Base-by-base conservation (phyloP, 768 basidiomycete genomes). In the Cubamyces lactineus region DNA sequence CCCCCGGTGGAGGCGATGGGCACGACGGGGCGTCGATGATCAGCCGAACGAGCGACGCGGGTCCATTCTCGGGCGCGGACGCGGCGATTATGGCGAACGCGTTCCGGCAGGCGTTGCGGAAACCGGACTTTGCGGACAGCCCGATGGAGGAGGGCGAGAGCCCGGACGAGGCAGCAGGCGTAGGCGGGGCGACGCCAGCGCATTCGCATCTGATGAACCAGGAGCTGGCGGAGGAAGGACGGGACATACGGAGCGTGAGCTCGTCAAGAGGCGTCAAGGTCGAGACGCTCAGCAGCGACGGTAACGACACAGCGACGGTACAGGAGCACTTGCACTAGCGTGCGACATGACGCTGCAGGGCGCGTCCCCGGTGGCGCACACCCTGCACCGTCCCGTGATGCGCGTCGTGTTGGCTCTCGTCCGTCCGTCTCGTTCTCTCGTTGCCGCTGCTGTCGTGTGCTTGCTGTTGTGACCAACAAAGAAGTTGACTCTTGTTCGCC, bases 81-180 rank as follows among this genome's bases (percentile, higher is more conserved):
- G 94, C 94, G 55, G 92, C 91, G 41, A 91, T 94, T 72, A 92
- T 96, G 86, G 93, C 94, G 42, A 88, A 93, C 77, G 94, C 94
- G 6, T 96, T 96, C 77, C 81, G 94, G 69, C 86, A 89, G 73
- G 91, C 90, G 66, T 78, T 96, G 70, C 82, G 94, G 72, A 94
- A 94, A 73, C 94, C 94, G 11, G 92, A 93, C 71, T 96, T 95
- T 73, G 82, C 87, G n/a, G 83, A 75, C 19, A 72, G 80, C 56
- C 82, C 86, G 3, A 81, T 86, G 15, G 89, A 91, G 68, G 92
- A 92, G 71, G 86, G 84, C 19, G 86, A 86, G 48, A 83, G 82
- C 63, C 87, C 86, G 0, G 87, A 84, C 28, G 75, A 74, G n/a
- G n/a, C n/a, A n/a, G 75, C 26, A 72, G 70, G 17, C 75, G 75